Evolutionary conservation across 2,329 filamentous ascomycete genomes (phyloP), one percentile per base, ranked within the genome.

Genomic region (Sporothrix pallida): DNA sequence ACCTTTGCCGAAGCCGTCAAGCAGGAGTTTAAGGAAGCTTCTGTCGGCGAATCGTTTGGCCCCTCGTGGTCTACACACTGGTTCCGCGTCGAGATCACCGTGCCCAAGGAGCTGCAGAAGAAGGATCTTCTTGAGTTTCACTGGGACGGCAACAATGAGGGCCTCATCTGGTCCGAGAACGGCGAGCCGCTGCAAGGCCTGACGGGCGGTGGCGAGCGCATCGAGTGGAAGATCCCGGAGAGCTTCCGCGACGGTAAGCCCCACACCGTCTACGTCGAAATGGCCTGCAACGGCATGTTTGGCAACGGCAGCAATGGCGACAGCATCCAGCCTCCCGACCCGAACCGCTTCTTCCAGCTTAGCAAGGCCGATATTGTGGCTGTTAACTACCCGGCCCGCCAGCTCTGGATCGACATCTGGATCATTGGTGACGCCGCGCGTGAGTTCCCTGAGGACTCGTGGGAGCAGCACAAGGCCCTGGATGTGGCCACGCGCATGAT

Each of bases 241-340:
- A 85, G 86, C 17, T 97, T 93, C 83, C 89, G 93, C 75, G 93
- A 97, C 81, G 95, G 94, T 71, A 90, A 95, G 80, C 89, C 94
- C 79, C 95, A 98, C 81, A 90, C 87, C 20, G 93, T 99, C 78
- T 99, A 98, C 82, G 91, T 99, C 76, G 96, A 99, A 84, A 97
- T 98, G 93, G 96, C 96, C 23, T 98, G 96, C 84, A 99, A 99
- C 81, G 91, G 92, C 82, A 98, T 98, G 95, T 98, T 98, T 83
- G 96, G 96, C 78, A 97, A 97, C 81, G 92, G 94, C 0, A 87
- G 92, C 0, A 92, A 74, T 23, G 94, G 93, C 37, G 93, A 97
- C 81, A 90, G 87, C 46, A 98, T 98, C 77, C 93, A 97, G 80
- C 94, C 96, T 15, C 96, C 96, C 0, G 87, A 92, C 74, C 92